Evolutionary conservation across 768 basidiomycete species (phyloP).

Genomic region (Dioszegia crocea): DNA sequence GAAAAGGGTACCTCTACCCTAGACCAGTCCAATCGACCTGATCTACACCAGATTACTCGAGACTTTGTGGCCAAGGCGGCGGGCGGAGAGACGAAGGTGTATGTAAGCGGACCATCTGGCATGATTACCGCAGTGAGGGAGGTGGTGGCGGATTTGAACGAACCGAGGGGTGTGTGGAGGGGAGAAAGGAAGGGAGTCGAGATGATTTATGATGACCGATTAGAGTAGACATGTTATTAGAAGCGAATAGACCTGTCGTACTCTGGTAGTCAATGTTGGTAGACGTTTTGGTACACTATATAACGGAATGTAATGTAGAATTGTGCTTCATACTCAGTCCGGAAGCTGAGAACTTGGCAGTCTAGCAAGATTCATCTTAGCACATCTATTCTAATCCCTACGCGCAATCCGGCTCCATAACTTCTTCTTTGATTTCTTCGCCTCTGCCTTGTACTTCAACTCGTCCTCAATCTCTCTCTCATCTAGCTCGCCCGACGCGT

Average conservation of each 20-base stretch:
- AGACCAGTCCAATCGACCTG: slow-evolving; percentile 8
- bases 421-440: slow-evolving; percentile 52
- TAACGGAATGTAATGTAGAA: too few relatives aligned
- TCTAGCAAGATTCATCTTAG: too few relatives aligned
- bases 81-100: slow-evolving; percentile 14
- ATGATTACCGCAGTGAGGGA: slow-evolving; percentile 21
- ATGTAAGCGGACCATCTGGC: slow-evolving; percentile 23
- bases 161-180: slow-evolving; percentile 17
- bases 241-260: too few relatives aligned
- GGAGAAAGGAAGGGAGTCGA: slow-evolving; percentile 17
- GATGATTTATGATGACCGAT: slow-evolving; percentile 24
- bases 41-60: slow-evolving; percentile 11
- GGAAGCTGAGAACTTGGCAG: too few relatives aligned
- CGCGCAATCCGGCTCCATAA: background rate
- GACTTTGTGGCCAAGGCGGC: slow-evolving; percentile 17
- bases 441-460: slow-evolving; percentile 57
- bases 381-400: background rate
- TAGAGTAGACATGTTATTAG: slow-evolving; percentile 9
- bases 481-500: slow-evolving; percentile 69
- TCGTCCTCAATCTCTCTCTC: slow-evolving; percentile 80
- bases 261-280: too few relatives aligned
- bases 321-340: too few relatives aligned
- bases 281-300: too few relatives aligned
- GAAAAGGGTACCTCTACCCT: slow-evolving; percentile 6
- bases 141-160: slow-evolving; percentile 21